Base-by-base conservation (phyloP, 2,329 filamentous ascomycete genomes). In the Ophiostoma himal-ulmi region DNA sequence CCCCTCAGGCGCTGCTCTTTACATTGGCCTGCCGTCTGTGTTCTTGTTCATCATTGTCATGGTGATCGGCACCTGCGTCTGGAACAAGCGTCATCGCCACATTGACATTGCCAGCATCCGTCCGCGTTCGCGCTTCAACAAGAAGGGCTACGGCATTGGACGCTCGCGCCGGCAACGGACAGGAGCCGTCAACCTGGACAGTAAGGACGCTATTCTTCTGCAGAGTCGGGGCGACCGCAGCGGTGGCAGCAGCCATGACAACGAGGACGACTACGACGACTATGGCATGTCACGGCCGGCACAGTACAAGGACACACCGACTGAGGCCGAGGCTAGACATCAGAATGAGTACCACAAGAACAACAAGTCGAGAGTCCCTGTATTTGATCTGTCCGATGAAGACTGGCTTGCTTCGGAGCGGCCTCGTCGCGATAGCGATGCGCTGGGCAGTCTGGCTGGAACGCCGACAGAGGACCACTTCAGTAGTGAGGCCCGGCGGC, bases 51-150 rank as follows among this genome's bases (percentile, higher is more conserved):
- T 85, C 69, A 67, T 79, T 60, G 72, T 86, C 67, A 79, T 84
- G 73, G 71, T 86, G 74, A 62, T 88, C 79, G 81, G 89, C 78
- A 76, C 88, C 78, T 81, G 84, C 79, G 69, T 89, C 81, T 86
- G 82, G 81, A 85, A 87, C 77, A 80, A 81, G 70, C 81, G 82
- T 75, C 77, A 80, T n/a, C 82, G 85, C 70, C 76, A 76, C 72
- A 85, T 88, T 72, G 78, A 79, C 5, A 75, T 88, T 66, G 84
- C 83, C 69, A 84, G 82, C 75, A 78, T 87, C 77, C 84, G 86
- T 81, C 79, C 82, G 39, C 81, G 83, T 48, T 52, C 71, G 8
- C 72, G 70, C 34, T 70, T 69, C 69, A 64, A 72, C 20, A 64
- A 73, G 26, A 75, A 80, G 73, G 82, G 84, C 57, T 84, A 84